Base-by-base conservation (phyloP, 176 grass and related monocot species). In the Phoenix roebelenii region DNA sequence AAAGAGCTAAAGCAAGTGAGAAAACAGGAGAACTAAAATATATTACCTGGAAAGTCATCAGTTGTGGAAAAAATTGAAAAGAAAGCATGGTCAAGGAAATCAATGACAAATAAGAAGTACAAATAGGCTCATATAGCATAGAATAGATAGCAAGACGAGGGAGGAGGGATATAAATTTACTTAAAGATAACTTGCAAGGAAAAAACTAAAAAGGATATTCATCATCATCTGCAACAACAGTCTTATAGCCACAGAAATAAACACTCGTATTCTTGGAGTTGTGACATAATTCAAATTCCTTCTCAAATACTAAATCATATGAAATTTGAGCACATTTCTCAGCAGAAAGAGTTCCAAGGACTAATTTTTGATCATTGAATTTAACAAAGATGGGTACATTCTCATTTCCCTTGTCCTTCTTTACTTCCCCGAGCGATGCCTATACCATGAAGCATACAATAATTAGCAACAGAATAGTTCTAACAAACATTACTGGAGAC, bases 241-340 rank as follows among this genome's bases (percentile, higher is more conserved):
- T 82, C 61, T 85, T 95, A 63, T 95, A 95, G 15, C 91, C 91
- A 70, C 74, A 54, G 57, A 95, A 95, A 65, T 76, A 74, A 12
- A 95, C 80, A 16, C 74, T 95, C 5, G 77, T 17, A 12, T 77
- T 72, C 67, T 95, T 95, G 19, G 91, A 90, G 29, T 63, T 81
- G 80, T 95, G 82, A 0, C 86, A 95, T 16, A 95, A 64, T 77
- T 95, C 86, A 69, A 95, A 95, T 4, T 82, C 86, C 63, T 87
- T 84, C n/a, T 95, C 86, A 23, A 95, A 87, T 15, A 95, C 86
- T 48, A 95, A 57, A 69, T 95, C 91, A 23, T 84, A 87, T 19
- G 69, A 67, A n/a, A 95, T 82, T 59, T 95, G 91, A 5, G 83
- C 56, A 58, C 49, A 61, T 59, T 83, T 89, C 15, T 86, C 86